Percentiles rank a stretch among this genome's conserved stretches.
Evolutionary conservation across 2,329 filamentous ascomycete species (phyloP).

Genomic region (Aspergillus pseudoglaucus): DNA sequence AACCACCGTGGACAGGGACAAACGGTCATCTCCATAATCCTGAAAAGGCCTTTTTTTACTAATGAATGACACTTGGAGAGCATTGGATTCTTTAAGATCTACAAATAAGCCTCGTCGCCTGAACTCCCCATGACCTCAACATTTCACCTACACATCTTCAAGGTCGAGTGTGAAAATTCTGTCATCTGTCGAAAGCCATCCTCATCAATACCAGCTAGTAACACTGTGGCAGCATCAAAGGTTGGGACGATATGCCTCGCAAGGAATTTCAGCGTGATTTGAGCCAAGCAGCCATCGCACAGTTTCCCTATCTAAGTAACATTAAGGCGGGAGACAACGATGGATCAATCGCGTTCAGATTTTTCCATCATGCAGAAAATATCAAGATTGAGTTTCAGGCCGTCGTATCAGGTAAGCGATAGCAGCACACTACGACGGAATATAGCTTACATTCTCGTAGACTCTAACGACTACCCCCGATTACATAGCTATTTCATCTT

Average conservation of each 20-base stretch:
- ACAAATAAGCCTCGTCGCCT: too few relatives aligned
- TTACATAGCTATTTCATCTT: constrained; percentile 44
- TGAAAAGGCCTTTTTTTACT: too few relatives aligned
- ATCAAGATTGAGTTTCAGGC: constrained; percentile 30
- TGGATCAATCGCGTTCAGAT: constrained; percentile 63
- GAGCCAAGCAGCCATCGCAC: constrained; percentile 33
- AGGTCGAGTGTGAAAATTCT: too few relatives aligned
- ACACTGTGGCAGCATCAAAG: too few relatives aligned
- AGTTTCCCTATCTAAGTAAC: constrained; percentile 45
- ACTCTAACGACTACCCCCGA: constrained; percentile 56
- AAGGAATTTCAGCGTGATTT: constrained; percentile 59
- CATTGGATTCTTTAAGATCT: too few relatives aligned
- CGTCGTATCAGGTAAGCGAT: constrained; percentile 33
- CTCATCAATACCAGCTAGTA: too few relatives aligned
- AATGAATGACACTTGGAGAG: too few relatives aligned
- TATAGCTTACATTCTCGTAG: constrained; percentile 23
- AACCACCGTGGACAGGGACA: too few relatives aligned
- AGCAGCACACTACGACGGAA: neutral
- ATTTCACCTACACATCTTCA: too few relatives aligned
- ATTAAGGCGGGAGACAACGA: constrained; percentile 62
- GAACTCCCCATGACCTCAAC: too few relatives aligned
- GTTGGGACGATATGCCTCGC: constrained; percentile 53
- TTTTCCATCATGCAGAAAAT: constrained; percentile 27
- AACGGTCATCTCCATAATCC: too few relatives aligned
- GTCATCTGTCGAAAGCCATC: too few relatives aligned